A percentile compares a stretch with the other conserved stretches of the same genome.
Conservation (phyloP, 2,329 filamentous ascomycete genomes). For the Stachybotrys chlorohalonatus region DNA sequence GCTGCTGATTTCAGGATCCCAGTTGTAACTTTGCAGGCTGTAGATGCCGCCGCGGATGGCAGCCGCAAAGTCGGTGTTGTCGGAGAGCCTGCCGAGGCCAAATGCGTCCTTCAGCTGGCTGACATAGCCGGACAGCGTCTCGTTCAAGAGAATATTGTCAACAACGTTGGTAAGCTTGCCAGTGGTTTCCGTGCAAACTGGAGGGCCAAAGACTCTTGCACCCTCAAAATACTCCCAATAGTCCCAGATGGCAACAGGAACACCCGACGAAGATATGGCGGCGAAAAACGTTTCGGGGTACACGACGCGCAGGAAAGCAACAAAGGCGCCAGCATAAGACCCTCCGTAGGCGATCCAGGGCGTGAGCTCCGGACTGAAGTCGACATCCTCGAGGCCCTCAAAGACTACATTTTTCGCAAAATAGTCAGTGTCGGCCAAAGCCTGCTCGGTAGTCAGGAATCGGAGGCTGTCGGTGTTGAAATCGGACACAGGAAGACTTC, state of each 20-base stretch:
- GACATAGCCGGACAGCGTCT: slow-evolving; percentile 28
- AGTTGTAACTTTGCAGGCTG: slow-evolving; percentile 39
- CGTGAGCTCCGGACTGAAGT: slow-evolving; percentile 55
- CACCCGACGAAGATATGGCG: slow-evolving; percentile 71
- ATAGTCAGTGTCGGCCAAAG: slow-evolving; percentile 71
- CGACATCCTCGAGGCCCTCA: slow-evolving; percentile 55
- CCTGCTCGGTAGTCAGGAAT: slow-evolving; percentile 77
- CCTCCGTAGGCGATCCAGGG: slow-evolving; percentile 77
- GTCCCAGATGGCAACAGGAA: slow-evolving; percentile 68
- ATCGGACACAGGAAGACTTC: slow-evolving; percentile 59
- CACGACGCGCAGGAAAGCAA: slow-evolving; percentile 63
- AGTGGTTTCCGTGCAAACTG: slow-evolving; percentile 54
- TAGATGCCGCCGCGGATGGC: slow-evolving; percentile 30
- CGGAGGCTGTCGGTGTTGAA: slow-evolving; percentile 61
- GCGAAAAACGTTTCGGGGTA: slow-evolving; percentile 76
- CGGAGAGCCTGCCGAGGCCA: slow-evolving; percentile 31
- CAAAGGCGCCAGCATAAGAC: slow-evolving; percentile 74
- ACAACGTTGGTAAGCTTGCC: slow-evolving; percentile 43
- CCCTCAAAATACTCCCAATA: slow-evolving; percentile 58
- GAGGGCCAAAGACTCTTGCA: slow-evolving; percentile 37
- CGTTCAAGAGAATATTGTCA: slow-evolving; percentile 40
- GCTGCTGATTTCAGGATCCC: slow-evolving; percentile 38
- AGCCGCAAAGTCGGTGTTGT: slow-evolving; percentile 39
- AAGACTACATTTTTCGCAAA: slow-evolving; percentile 69
- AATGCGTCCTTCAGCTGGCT: slow-evolving; percentile 37